Percentiles rank a stretch among this genome's conserved stretches.
These are phyloP conservation scores for Fusarium haematococcum DNA, from an alignment of 2,329 filamentous ascomycete species.

Conservation along the genomic window DNA sequence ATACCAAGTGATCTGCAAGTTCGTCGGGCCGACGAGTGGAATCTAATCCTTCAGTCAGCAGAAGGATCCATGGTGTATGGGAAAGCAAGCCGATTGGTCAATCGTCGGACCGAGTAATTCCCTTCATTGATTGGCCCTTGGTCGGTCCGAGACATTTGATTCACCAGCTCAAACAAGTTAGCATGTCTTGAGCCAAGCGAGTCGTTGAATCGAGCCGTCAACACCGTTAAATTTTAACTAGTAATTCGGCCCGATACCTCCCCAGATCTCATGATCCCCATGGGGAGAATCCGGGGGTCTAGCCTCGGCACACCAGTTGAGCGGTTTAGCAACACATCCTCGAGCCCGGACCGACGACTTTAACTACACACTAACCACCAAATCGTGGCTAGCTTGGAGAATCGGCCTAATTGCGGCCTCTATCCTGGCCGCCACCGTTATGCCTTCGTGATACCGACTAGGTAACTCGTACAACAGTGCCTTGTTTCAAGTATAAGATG, in stretches of 20 bases:
- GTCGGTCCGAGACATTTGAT: slow-evolving; percentile 27
- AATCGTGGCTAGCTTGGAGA: not conserved
- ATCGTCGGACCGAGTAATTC: slow-evolving; percentile 24
- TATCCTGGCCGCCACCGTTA: not conserved
- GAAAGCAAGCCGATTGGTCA: not conserved
- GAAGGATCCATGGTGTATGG: not conserved
- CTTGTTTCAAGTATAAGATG: not conserved
- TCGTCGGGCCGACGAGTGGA: slow-evolving; percentile 28
- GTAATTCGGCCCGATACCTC: not conserved
- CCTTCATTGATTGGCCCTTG: slow-evolving; percentile 4
- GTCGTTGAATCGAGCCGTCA: not conserved
- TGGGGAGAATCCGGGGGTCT: not conserved
- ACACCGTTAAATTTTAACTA: not conserved
- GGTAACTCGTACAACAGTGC: not conserved
- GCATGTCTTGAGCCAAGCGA: not conserved
- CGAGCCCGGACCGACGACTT: not conserved
- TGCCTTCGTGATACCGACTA: not conserved
- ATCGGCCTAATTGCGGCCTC: slow-evolving; percentile 16
- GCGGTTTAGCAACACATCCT: not conserved
- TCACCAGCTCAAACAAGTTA: not conserved
- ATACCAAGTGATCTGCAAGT: slow-evolving; percentile 2
- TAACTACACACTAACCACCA: not conserved
- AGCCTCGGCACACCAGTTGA: not conserved
- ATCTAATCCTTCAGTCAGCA: not conserved
- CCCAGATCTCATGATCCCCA: not conserved